Conservation (phyloP, 495 filamentous ascomycete species). For the Rostrohypoxylon terebratum region DNA sequence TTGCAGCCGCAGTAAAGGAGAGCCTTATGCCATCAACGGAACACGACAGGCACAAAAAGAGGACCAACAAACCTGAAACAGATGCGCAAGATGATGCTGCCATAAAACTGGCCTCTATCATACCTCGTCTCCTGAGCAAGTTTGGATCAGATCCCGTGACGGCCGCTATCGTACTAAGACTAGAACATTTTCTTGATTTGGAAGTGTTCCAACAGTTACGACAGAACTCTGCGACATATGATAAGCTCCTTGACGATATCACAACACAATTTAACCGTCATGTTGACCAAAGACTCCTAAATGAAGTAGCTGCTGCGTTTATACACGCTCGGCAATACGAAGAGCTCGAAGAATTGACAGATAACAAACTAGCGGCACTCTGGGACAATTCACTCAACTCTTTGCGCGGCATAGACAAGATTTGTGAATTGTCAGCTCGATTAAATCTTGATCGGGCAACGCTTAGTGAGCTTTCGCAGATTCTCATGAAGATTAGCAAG, state of each 20-base stretch:
- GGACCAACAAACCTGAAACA: constrained; percentile 65
- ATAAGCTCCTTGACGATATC: constrained; percentile 88
- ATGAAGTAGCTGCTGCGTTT: constrained; percentile 83
- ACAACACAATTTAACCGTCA: constrained; percentile 93
- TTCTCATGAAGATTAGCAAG: constrained; percentile 84
- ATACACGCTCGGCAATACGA: constrained; percentile 87
- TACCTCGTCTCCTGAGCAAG: constrained; percentile 89
- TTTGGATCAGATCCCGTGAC: constrained; percentile 90
- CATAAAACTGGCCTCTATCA: constrained; percentile 76
- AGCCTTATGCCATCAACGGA: constrained; percentile 70
- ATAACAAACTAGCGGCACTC: constrained; percentile 79
- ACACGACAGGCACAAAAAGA: constrained; percentile 72
- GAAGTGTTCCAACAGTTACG: constrained; percentile 90
- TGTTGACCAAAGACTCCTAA: constrained; percentile 84
- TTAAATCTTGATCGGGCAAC: constrained; percentile 69
- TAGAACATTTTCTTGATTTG: constrained; percentile 89
- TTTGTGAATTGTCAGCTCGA: constrained; percentile 71
- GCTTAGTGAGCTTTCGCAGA: constrained; percentile 78
- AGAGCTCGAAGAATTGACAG: constrained; percentile 85
- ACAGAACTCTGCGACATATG: constrained; percentile 84
- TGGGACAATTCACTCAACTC: constrained; percentile 86
- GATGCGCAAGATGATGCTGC: constrained; percentile 80
- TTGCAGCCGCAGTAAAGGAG: constrained; percentile 80
- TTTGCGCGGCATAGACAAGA: constrained; percentile 73
- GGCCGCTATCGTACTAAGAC: constrained; percentile 82